phyloP scores from a whole-genome alignment of 2,329 filamentous ascomycete genomes.

The Apiospora rasikravindrae region DNA sequence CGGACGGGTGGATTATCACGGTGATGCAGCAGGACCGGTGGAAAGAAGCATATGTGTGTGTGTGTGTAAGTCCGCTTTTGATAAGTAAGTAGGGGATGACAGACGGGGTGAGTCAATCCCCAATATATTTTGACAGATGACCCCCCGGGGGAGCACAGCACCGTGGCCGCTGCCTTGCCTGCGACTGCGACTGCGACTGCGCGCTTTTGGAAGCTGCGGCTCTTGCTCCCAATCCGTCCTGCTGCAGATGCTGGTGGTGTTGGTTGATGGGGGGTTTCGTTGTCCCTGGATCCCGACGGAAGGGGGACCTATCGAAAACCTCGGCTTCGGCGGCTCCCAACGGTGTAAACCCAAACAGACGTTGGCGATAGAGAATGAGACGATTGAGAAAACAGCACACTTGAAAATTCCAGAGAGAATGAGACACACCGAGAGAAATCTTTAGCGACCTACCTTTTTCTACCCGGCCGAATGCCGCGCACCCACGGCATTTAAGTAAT shows the following conservation, averaged over 20 bases:
- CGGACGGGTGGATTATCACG: neutral
- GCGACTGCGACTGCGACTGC: neutral
- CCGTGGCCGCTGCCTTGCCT: neutral
- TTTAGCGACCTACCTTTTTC: neutral
- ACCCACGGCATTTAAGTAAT: constrained; percentile 8
- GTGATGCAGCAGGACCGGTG: neutral
- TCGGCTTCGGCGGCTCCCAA: neutral
- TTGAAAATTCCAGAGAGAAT: neutral
- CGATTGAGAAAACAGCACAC: neutral
- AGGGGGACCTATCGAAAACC: neutral
- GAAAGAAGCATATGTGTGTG: neutral
- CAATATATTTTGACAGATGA: constrained; percentile 5
- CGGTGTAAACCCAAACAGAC: neutral
- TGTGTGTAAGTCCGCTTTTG: constrained; percentile 2
- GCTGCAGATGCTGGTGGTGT: neutral
- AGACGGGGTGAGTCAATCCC: neutral
- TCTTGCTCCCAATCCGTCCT: constrained; percentile 6
- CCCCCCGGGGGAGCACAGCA: neutral
- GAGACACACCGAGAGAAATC: neutral
- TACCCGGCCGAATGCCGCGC: neutral
- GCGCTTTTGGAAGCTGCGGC: neutral
- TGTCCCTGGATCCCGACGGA: neutral
- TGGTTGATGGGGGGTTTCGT: neutral
- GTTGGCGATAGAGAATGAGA: neutral
- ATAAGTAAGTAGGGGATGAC: neutral